Evolutionary conservation across 768 basidiomycete species (phyloP).

Genomic region (Hygrophoropsis aurantiaca): DNA sequence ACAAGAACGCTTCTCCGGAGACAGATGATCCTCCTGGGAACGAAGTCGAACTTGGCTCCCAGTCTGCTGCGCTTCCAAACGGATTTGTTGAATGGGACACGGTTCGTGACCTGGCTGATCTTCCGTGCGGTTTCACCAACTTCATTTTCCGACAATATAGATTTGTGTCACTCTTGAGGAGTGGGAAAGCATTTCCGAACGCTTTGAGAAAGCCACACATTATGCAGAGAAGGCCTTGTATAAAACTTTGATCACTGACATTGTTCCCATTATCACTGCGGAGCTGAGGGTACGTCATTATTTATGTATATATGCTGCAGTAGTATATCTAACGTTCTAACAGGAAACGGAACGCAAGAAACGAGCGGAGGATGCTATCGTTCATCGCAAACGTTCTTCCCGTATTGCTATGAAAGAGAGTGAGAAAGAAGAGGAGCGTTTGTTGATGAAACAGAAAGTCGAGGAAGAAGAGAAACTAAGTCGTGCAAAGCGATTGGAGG

Average conservation of each 20-base stretch:
- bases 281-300: conserved; percentile 56
- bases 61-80: conserved; percentile 35
- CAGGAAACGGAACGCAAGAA: conserved; percentile 66
- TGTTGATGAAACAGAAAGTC: conserved; percentile 54
- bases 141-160: conserved; percentile 36
- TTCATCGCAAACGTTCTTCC: conserved; percentile 87
- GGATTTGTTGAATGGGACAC: conserved; percentile 91
- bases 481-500: conserved; percentile 59
- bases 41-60: neutral
- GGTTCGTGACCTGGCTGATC: conserved; percentile 41
- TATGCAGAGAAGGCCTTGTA: conserved; percentile 80
- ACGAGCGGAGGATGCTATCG: conserved; percentile 70
- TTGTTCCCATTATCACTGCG: conserved; percentile 70
- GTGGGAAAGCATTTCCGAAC: conserved; percentile 80
- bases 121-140: neutral
- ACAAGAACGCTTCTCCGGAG: conserved; percentile 1
- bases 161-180: conserved; percentile 81
- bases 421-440: conserved; percentile 72
- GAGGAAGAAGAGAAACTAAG: conserved; percentile 71
- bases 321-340: conserved; percentile 7
- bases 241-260: conserved; percentile 59
- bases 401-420: conserved; percentile 81
- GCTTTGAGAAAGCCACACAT: conserved; percentile 74
- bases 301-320: conserved; percentile 1
- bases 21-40: neutral